These are phyloP conservation scores for Xylaria sp. DNA, from an alignment of 2,329 filamentous ascomycete species.

Conservation along the genomic window DNA sequence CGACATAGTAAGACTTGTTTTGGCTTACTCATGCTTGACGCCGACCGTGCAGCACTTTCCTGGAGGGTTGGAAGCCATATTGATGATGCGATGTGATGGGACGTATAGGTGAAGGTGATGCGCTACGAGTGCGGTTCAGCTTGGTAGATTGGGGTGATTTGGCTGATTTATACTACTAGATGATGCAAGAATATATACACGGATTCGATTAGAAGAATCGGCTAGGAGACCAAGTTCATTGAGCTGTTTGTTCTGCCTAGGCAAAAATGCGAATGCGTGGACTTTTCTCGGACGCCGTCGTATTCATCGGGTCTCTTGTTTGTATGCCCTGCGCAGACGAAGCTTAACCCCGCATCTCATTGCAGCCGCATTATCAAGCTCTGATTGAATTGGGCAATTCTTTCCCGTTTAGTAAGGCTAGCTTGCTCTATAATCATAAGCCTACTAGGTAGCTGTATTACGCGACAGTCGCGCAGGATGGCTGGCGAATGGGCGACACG, in stretches of 20 bases:
- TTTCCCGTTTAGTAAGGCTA: not conserved
- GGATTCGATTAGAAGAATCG: not conserved
- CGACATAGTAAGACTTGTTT: not conserved
- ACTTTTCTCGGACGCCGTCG: constrained; percentile 2
- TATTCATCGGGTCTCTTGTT: not conserved
- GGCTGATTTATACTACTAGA: constrained; percentile 17
- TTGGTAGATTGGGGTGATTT: not conserved
- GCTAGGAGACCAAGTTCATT: not conserved
- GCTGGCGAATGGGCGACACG: too few species aligned
- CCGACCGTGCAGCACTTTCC: constrained; percentile 64
- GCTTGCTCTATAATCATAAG: too few species aligned
- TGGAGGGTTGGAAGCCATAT: constrained; percentile 66
- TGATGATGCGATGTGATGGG: constrained; percentile 10
- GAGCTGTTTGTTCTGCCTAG: not conserved
- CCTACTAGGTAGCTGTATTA: too few species aligned
- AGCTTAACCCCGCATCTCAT: constrained; percentile 16
- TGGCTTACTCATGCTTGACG: constrained; percentile 64
- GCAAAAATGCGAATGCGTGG: not conserved
- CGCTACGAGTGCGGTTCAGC: not conserved
- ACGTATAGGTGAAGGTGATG: not conserved
- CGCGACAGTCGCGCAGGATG: too few species aligned
- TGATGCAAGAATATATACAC: not conserved
- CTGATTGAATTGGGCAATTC: constrained; percentile 3
- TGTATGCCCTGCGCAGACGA: not conserved
- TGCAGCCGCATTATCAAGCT: constrained; percentile 1